Base-by-base conservation (phyloP, 2,329 filamentous ascomycete species). In the Anthostomella pinea region DNA sequence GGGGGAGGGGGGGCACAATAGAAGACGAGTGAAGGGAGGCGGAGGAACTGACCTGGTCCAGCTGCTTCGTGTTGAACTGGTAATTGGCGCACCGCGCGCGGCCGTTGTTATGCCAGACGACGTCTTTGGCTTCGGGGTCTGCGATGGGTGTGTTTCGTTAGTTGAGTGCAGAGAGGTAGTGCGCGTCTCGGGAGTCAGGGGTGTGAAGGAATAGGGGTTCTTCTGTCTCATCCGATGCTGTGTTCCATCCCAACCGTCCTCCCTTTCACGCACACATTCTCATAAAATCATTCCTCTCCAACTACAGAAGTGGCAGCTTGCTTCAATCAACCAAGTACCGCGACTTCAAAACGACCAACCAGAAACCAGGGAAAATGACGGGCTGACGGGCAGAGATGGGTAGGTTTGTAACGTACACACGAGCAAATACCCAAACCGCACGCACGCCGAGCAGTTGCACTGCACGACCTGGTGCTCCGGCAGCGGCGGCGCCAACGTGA, bases 361-460 rank as follows among this genome's bases (percentile, higher is more conserved):
- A 36, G 15, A 36, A 11, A 39, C 15, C n/a, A n/a, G 15, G 14
- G 14, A 20, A 33, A 21, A 26, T 9, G 16, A 9, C 9, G n/a
- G 10, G 13, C 25, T 7, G 28, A 32, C 19, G 29, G 18, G 15
- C 30, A 18, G 20, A 24, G n/a, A n/a, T n/a, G n/a, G n/a, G n/a
- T n/a, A n/a, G n/a, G n/a, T n/a, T n/a, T n/a, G n/a, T n/a, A 22
- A 57, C 62, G 40, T 51, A 69, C 67, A 73, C 27, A 75, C 61
- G 18, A 76, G 60, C 16, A 76, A 58, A 40, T 75, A 75, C 0
- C 73, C 74, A 22, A 68, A 64, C n/a, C 69, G 63, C 1, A 58
- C 53, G 50, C 73, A 77, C 39, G 70, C 69, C 22, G 73, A 77
- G 54, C 75, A 78, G 49, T 69, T 73, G 62, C 75, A 78, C 14